Evolutionary conservation across 495 filamentous ascomycete species (phyloP).

Genomic region (Entonaema liquescens): DNA sequence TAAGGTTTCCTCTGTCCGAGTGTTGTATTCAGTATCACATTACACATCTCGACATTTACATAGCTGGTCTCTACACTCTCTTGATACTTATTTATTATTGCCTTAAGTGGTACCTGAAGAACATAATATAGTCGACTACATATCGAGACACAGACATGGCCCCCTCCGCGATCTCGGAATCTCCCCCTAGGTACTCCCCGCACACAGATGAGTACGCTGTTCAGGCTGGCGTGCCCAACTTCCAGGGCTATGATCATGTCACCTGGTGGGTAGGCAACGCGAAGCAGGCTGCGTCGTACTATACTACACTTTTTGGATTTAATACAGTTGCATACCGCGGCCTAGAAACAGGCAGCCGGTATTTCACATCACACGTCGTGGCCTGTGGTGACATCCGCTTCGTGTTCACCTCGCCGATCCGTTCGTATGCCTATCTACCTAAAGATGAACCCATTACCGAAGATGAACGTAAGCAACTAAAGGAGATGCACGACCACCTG

Average conservation of each 20-base stretch:
- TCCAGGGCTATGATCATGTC: constrained; percentile 86
- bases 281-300: constrained; percentile 89
- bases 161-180: constrained; percentile 72
- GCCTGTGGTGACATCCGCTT: constrained; percentile 80
- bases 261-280: constrained; percentile 97
- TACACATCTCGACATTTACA: neutral
- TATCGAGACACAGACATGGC: constrained; percentile 62
- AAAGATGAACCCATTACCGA: constrained; percentile 59
- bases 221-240: constrained; percentile 61
- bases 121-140: neutral
- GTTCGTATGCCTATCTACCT: constrained; percentile 62
- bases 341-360: constrained; percentile 83
- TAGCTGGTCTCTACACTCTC: neutral
- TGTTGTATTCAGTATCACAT: neutral
- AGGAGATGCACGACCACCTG: constrained; percentile 78
- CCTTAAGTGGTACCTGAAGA: neutral
- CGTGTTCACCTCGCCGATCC: constrained; percentile 83
- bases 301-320: constrained; percentile 86
- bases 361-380: constrained; percentile 80
- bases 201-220: constrained; percentile 53
- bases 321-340: constrained; percentile 80
- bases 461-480: constrained; percentile 65
- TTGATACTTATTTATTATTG: neutral
- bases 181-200: constrained; percentile 52
- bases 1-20: neutral